Percentiles rank a stretch among this genome's conserved stretches.
These are phyloP conservation scores for Cardamine occulta DNA, from an alignment of 345 rosid species.

Conservation along the genomic window DNA sequence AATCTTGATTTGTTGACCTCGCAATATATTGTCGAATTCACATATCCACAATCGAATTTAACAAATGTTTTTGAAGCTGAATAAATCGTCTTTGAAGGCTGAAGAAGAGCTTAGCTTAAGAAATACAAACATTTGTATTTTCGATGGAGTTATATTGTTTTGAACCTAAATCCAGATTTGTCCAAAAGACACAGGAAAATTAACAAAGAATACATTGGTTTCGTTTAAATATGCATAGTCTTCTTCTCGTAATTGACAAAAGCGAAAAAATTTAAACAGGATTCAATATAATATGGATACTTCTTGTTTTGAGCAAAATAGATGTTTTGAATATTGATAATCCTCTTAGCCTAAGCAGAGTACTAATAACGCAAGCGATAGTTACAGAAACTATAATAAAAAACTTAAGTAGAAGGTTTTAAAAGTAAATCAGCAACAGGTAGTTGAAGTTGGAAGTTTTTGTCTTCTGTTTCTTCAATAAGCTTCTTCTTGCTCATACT, in stretches of 20 bases:
- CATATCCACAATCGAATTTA: background rate
- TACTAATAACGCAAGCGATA: conserved; percentile 21
- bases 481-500: conserved; percentile 47
- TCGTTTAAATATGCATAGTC: background rate
- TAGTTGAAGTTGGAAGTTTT: conserved; percentile 28
- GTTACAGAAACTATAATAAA: conserved; percentile 39
- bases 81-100: no score
- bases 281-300: background rate
- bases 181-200: background rate
- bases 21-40: background rate
- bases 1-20: background rate
- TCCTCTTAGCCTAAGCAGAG: conserved; percentile 19
- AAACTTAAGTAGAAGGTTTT: conserved; percentile 16
- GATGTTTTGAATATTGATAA: conserved; percentile 11
- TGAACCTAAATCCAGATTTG: background rate
- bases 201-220: background rate
- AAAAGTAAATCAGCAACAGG: conserved; percentile 37
- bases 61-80: no score
- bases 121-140: no score
- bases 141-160: no score
- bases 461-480: conserved; percentile 32
- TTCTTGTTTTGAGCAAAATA: conserved; percentile 7
- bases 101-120: no score
- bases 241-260: background rate
- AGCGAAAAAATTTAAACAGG: background rate